Percentiles rank a stretch among this genome's conserved stretches.
These are phyloP conservation scores for Collariella sp. DNA, from an alignment of 495 filamentous ascomycete species.

Conservation along the genomic window DNA sequence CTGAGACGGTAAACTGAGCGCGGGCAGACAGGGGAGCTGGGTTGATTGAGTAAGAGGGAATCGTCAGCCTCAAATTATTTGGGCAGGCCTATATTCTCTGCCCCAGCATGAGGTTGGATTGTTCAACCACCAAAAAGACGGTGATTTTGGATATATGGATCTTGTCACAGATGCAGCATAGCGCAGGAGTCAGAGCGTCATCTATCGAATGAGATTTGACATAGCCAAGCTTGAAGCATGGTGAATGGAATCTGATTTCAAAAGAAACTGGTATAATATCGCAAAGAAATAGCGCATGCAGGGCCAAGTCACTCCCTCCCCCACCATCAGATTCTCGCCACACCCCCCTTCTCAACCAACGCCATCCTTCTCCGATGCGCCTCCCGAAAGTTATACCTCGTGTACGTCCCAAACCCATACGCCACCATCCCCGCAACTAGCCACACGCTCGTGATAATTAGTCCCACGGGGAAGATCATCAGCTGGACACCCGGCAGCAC, in stretches of 20 bases:
- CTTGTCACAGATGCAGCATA: too few species aligned
- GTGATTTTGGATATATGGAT: too few species aligned
- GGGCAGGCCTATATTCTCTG: too few species aligned
- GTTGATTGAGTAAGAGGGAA: too few species aligned
- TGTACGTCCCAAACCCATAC: slow-evolving; percentile 54
- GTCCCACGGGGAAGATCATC: slow-evolving; percentile 58
- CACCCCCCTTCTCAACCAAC: slow-evolving; percentile 26
- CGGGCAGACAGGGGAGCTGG: neutral
- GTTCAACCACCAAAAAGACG: too few species aligned
- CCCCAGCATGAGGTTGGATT: too few species aligned
- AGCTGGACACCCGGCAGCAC: slow-evolving; percentile 58
- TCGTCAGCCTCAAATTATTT: too few species aligned
- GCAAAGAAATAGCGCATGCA: neutral
- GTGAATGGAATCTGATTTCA: neutral
- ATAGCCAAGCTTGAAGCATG: too few species aligned
- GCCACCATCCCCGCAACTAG: slow-evolving; percentile 43
- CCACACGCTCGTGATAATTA: slow-evolving; percentile 59
- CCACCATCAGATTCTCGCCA: slow-evolving; percentile 27
- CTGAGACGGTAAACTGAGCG: neutral
- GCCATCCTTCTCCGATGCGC: slow-evolving; percentile 49
- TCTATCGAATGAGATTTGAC: too few species aligned
- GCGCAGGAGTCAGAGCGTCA: too few species aligned
- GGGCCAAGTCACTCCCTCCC: neutral
- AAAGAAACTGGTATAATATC: neutral
- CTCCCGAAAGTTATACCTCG: slow-evolving; percentile 55